phyloP scores from a whole-genome alignment of 1,284 basidiomycete species.

The Phellinidium pouzarii region DNA sequence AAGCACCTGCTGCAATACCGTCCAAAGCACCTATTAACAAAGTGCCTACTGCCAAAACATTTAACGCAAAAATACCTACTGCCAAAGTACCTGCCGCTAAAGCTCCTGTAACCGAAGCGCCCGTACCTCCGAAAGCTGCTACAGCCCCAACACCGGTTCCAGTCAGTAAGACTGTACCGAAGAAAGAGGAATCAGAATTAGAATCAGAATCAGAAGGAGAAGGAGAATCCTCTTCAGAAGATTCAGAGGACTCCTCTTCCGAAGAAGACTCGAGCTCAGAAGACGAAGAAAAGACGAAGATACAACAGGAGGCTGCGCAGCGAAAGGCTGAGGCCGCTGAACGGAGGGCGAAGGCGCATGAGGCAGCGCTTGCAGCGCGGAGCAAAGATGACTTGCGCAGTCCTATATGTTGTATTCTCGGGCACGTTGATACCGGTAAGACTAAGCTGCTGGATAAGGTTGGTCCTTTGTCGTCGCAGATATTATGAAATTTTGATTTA shows the following conservation, averaged over 20 bases:
- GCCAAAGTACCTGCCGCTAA: slow-evolving; percentile 4
- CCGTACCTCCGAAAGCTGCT: background rate
- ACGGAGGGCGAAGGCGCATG: slow-evolving; percentile 75
- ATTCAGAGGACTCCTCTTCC: slow-evolving; percentile 29
- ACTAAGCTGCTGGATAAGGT: slow-evolving; percentile 98
- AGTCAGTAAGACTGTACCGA: slow-evolving; percentile 25
- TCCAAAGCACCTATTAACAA: slow-evolving; percentile 1
- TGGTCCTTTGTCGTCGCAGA: slow-evolving; percentile 44
- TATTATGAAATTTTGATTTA: background rate
- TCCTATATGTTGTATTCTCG: slow-evolving; percentile 98
- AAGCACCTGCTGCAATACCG: background rate
- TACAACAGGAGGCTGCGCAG: slow-evolving; percentile 66
- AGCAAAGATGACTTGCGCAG: slow-evolving; percentile 89
- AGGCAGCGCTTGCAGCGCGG: slow-evolving; percentile 82
- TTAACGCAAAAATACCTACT: background rate
- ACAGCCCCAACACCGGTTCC: slow-evolving; percentile 1
- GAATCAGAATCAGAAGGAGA: slow-evolving; percentile 32
- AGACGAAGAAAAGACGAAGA: slow-evolving; percentile 52
- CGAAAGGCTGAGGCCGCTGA: slow-evolving; percentile 81
- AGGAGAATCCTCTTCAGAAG: slow-evolving; percentile 37
- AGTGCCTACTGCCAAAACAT: slow-evolving; percentile 3
- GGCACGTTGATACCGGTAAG: slow-evolving; percentile 99
- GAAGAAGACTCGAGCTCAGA: slow-evolving; percentile 38
- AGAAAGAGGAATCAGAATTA: slow-evolving; percentile 31
- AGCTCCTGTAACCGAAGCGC: slow-evolving; percentile 3